Base-by-base conservation (phyloP, 2,329 filamentous ascomycete species). In the Didymella pinodella region DNA sequence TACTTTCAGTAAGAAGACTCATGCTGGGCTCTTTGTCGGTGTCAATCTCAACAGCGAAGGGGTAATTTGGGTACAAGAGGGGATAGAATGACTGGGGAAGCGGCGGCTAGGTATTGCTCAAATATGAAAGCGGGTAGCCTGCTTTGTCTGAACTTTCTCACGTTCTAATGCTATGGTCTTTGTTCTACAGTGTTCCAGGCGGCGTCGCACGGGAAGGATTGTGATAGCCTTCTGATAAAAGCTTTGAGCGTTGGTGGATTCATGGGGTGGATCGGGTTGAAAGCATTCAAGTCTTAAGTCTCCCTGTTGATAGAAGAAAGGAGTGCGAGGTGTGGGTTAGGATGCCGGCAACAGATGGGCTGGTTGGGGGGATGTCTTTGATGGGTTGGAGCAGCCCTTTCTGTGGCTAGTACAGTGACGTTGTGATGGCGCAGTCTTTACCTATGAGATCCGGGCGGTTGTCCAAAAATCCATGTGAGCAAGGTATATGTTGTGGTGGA, bases 291-390 rank as follows among this genome's bases (percentile, higher is more conserved):
- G 18, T 8, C 12, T 31, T 46, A 46, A 50, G 44, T 82, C n/a
- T 36, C 36, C 36, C 34, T 36, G 2, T 20, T 7, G n/a, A 20
- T n/a, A 10, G 7, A 38, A 83, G 10, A 41, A 41, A 41, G 38
- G 63, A 82, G 86, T 26, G 87, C 20, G 85, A 83, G 14, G 2
- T 14, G 12, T 14, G 38, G 38, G 18, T 41, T 4, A 20, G 8
- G 7, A 41, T 41, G n/a, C n/a, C 6, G 5, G 38, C 20, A 25
- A 25, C 36, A 18, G n/a, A 6, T 8, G 12, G 7, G 16, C 18
- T 7, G 20, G 20, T 14, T 12, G 38, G 14, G 3, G 10, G 10
- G 11, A 11, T 11, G 38, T 41, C 38, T 41, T 41, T 41, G 20
- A 41, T 25, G 20, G 11, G 25, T 41, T 41, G 20, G 14, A 25